Percentiles rank a stretch among this genome's conserved stretches.
Evolutionary conservation across 139 green algal genomes (phyloP).

Genomic region (Limnomonas spitsbergensis): DNA sequence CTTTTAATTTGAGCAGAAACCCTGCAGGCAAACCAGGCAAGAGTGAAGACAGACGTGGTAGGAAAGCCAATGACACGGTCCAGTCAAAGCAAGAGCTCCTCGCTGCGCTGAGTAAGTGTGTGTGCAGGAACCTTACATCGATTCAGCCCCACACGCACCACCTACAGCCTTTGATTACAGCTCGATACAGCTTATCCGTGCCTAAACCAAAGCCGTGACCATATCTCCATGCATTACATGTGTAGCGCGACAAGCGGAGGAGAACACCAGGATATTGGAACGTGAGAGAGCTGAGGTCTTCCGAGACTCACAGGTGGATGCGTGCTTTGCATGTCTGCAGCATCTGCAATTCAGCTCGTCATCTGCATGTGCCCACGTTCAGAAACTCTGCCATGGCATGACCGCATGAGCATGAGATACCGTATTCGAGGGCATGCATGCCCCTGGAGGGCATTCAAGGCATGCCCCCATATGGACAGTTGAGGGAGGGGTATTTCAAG

Average conservation of each 20-base stretch:
- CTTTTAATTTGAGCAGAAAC: too few relatives aligned
- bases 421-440: too few relatives aligned
- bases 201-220: too few relatives aligned
- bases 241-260: constrained; percentile 40
- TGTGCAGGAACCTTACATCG: background rate
- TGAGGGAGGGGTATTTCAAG: too few relatives aligned
- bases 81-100: constrained; percentile 22
- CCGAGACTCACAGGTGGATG: background rate
- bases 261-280: constrained; percentile 40
- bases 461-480: too few relatives aligned
- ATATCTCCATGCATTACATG: background rate
- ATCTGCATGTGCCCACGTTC: too few relatives aligned
- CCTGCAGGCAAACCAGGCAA: background rate
- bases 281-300: constrained; percentile 24
- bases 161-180: background rate
- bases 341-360: too few relatives aligned
- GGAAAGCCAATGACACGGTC: background rate
- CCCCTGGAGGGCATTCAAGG: too few relatives aligned
- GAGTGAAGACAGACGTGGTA: background rate
- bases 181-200: too few relatives aligned
- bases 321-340: background rate
- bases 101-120: constrained; percentile 12
- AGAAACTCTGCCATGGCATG: too few relatives aligned
- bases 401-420: too few relatives aligned
- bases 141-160: constrained; percentile 5